phyloP scores from a whole-genome alignment of 2,329 filamentous ascomycete species.

The Berkeleyomyces basicola region DNA sequence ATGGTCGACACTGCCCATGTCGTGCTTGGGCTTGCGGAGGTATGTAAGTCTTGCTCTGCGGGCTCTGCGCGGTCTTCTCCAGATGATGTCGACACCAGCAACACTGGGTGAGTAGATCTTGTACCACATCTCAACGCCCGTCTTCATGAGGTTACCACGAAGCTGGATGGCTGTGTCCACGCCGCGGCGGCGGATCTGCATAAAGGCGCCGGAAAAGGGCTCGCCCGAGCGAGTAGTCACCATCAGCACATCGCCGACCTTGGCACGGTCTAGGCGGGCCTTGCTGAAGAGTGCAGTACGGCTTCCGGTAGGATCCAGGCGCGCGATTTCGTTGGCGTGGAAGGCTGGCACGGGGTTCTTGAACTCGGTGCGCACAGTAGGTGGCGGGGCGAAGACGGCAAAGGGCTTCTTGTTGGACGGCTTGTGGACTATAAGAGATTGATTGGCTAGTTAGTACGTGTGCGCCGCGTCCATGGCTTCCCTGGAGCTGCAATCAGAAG shows the following conservation, averaged over 20 bases:
- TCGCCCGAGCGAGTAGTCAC: conserved; percentile 68
- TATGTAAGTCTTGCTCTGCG: conserved; percentile 79
- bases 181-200: conserved; percentile 75
- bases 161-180: conserved; percentile 79
- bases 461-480: not conserved
- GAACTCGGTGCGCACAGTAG: conserved; percentile 22
- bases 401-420: conserved; percentile 15
- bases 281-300: conserved; percentile 68
- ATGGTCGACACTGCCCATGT: conserved; percentile 71
- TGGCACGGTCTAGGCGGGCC: conserved; percentile 60
- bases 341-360: conserved; percentile 50
- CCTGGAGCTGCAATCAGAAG: not conserved
- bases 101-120: conserved; percentile 89
- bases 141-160: conserved; percentile 68
- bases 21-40: conserved; percentile 75
- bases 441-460: not conserved
- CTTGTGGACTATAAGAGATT: conserved; percentile 9
- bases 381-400: conserved; percentile 15
- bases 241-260: conserved; percentile 79
- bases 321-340: conserved; percentile 48
- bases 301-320: conserved; percentile 71
- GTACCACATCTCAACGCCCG: conserved; percentile 93
- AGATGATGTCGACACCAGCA: conserved; percentile 82
- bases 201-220: conserved; percentile 74
- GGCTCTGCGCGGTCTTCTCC: conserved; percentile 68